phyloP scores from a whole-genome alignment of 2,329 filamentous ascomycete genomes.

The Colletotrichum sp. region DNA sequence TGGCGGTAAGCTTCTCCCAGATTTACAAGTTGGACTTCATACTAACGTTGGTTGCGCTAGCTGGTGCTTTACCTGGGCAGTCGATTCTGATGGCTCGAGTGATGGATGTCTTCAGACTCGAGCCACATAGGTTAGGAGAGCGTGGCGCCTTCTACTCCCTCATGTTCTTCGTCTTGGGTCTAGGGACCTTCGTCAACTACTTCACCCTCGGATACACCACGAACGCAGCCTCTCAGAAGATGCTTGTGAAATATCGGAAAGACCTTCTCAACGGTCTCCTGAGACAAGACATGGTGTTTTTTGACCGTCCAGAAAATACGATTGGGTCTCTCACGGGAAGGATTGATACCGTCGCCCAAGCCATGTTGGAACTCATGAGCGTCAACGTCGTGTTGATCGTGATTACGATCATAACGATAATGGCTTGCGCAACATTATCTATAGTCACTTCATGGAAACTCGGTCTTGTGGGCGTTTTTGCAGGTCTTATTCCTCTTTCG shows the following conservation, averaged over 20 bases:
- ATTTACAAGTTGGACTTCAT: background rate
- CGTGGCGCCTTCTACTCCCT: conserved; percentile 42
- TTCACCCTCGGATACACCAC: conserved; percentile 22
- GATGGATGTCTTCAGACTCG: conserved; percentile 40
- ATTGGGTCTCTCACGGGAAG: conserved; percentile 35
- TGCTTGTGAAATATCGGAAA: conserved; percentile 9
- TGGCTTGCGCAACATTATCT: conserved; percentile 41
- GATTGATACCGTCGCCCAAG: conserved; percentile 36
- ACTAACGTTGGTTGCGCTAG: conserved; percentile 16
- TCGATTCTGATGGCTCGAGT: conserved; percentile 44
- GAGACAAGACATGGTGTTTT: conserved; percentile 45
- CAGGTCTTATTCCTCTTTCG: conserved; percentile 44
- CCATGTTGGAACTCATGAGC: conserved; percentile 49
- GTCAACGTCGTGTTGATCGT: conserved; percentile 46
- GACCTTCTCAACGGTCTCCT: conserved; percentile 31
- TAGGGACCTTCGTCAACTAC: conserved; percentile 25
- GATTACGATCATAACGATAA: conserved; percentile 42
- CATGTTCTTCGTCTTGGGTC: conserved; percentile 32
- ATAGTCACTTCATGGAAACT: conserved; percentile 49
- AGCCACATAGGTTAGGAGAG: background rate
- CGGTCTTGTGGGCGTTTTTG: conserved; percentile 45
- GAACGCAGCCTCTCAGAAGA: conserved; percentile 14
- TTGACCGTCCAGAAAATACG: conserved; percentile 35
- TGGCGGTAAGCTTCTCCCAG: background rate
- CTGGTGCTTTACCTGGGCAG: conserved; percentile 43